Evolutionary conservation across 208 protist species (phyloP).

Genomic region (Leptomonas seymouri): DNA sequence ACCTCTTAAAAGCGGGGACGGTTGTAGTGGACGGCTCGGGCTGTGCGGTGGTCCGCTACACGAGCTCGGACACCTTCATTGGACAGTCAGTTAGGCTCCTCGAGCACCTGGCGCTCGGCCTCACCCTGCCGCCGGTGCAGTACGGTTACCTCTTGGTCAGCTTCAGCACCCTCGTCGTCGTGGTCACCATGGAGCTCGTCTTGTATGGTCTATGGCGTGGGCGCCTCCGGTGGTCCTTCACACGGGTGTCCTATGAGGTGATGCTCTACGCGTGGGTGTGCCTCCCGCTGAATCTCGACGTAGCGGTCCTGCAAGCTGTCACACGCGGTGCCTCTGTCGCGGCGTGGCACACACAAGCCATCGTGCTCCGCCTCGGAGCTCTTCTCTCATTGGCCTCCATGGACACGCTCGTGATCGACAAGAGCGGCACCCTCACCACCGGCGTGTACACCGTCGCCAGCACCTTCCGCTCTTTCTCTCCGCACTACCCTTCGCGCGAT

Average conservation of each 20-base stretch:
- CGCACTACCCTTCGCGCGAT: constrained; percentile 37
- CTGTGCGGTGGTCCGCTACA: constrained; percentile 59
- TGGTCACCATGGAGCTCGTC: constrained; percentile 14
- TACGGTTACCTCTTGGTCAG: constrained; percentile 3
- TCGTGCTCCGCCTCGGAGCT: constrained; percentile 85
- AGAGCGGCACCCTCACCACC: constrained; percentile 92
- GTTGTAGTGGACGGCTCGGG: constrained; percentile 56
- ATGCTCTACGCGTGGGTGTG: constrained; percentile 30
- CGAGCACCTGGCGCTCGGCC: constrained; percentile 14
- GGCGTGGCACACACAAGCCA: constrained; percentile 74
- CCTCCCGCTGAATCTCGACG: constrained; percentile 46
- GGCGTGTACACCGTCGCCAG: constrained; percentile 76
- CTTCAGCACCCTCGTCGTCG: neutral
- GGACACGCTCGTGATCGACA: constrained; percentile 80
- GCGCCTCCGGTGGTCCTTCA: neutral
- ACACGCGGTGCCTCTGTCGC: constrained; percentile 74
- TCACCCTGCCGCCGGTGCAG: constrained; percentile 15
- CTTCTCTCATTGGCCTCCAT: constrained; percentile 73
- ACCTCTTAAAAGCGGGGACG: constrained; percentile 83
- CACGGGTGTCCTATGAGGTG: constrained; percentile 35
- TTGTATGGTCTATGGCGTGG: constrained; percentile 5
- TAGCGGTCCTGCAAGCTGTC: constrained; percentile 54
- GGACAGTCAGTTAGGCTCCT: constrained; percentile 85
- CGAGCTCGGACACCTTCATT: constrained; percentile 88
- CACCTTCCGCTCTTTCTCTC: constrained; percentile 38